Evolutionary conservation across 1,139 yeast genomes (phyloP), one percentile per base, ranked within the genome.

Genomic region (Debaryomyces robertsiae): DNA sequence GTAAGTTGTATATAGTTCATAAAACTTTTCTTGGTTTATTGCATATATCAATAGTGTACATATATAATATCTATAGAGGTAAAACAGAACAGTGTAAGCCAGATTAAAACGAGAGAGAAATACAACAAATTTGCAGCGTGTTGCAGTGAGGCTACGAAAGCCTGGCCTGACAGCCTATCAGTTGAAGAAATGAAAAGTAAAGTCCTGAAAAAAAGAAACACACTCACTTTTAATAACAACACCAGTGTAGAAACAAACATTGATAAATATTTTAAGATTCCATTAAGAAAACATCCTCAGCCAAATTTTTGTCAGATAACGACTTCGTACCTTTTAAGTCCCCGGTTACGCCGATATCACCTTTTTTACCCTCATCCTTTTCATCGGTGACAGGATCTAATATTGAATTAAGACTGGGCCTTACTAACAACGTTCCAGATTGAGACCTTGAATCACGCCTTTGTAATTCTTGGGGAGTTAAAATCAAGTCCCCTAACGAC

Each of bases 401-500:
- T n/a, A 36, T 24, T 4, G 41, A 29, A 36, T 40, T 48, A 35
- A 66, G 47, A 24, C 49, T 60, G 2, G 76, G 77, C 38, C 75
- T 55, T 28, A 65, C 67, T 28, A 66, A 54, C 11, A 72, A 54
- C 0, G 76, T 72, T 2, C 78, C 79, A 30, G 73, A 67, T 45
- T 73, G 77, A 6, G 77, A 74, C 39, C 85, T 66, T 5, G 89
- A 81, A 46, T 77, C 83, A 36, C 94, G 70, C 44, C 95, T 67
- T 46, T 66, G 65, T 22, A 84, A 64, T 56, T 88, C 95, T 50
- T 82, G 88, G 0, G 95, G 95, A 1, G 95, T 87, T 36, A 88
- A 65, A 16, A 73, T 67, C 40, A 86, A 66, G 51, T 86, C 94
- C 14, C 82, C 77, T 32, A 88, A 65, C 17, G 89, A 77, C 1